Percentiles rank a stretch among this genome's conserved stretches.
Conservation (phyloP, 495 filamentous ascomycete species). For the Hypoxylon lienhwacheense region DNA sequence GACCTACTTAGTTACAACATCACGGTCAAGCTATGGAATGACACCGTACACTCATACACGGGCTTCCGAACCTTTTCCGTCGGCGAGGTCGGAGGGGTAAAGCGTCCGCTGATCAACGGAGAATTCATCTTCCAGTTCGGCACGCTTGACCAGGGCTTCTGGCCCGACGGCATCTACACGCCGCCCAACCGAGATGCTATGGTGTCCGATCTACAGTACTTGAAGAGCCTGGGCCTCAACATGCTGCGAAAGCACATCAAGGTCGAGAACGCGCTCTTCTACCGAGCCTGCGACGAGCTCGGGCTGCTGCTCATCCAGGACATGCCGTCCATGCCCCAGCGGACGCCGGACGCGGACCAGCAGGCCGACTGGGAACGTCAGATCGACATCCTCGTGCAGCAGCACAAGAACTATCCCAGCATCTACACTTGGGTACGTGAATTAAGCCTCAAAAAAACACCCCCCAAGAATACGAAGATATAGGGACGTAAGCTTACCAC, state of each 20-base stretch:
- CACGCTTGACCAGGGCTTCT: slow-evolving; percentile 69
- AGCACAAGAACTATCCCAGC: slow-evolving; percentile 64
- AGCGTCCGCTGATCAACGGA: slow-evolving; percentile 63
- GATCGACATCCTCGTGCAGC: slow-evolving; percentile 60
- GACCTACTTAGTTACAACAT: slow-evolving; percentile 54
- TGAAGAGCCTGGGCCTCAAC: slow-evolving; percentile 67
- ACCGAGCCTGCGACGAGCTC: slow-evolving; percentile 65
- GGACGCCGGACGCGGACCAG: slow-evolving; percentile 49
- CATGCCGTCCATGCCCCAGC: slow-evolving; percentile 60
- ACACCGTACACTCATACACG: slow-evolving; percentile 61
- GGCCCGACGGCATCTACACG: slow-evolving; percentile 67
- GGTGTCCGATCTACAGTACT: slow-evolving; percentile 61
- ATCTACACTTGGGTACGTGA: slow-evolving; percentile 53
- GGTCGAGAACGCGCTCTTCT: slow-evolving; percentile 66
- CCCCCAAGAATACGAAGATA: not conserved
- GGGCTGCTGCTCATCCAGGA: slow-evolving; percentile 68
- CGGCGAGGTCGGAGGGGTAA: slow-evolving; percentile 58
- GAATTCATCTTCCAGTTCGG: slow-evolving; percentile 67
- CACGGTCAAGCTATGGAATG: slow-evolving; percentile 56
- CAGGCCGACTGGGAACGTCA: slow-evolving; percentile 65
- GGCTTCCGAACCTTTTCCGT: slow-evolving; percentile 66
- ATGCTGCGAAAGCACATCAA: slow-evolving; percentile 74
- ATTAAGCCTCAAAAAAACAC: not conserved
- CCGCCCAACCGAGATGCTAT: slow-evolving; percentile 65
- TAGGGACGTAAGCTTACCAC: no score